These are phyloP conservation scores for Salix caprea DNA, from an alignment of 345 rosid genomes.

Conservation along the genomic window DNA sequence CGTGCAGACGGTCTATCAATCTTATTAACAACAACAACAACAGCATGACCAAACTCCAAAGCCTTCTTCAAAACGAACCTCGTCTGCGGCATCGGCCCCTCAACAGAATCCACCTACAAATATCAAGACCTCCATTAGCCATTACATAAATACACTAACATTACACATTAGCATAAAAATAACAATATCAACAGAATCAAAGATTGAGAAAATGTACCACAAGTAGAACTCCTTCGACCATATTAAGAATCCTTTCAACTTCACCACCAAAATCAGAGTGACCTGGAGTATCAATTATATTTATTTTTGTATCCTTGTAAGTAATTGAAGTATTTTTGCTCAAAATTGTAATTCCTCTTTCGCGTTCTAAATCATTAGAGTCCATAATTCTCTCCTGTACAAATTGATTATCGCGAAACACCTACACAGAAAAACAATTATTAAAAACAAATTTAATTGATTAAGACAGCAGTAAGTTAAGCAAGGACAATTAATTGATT, in stretches of 20 bases:
- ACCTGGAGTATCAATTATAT: constrained; percentile 96
- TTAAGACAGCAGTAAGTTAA: no score
- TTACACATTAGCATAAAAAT: background rate
- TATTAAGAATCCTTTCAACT: constrained; percentile 96
- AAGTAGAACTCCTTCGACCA: constrained; percentile 98
- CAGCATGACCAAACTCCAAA: constrained; percentile 89
- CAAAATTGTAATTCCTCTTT: constrained; percentile 92
- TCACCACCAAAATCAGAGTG: constrained; percentile 99
- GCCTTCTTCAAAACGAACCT: constrained; percentile 97
- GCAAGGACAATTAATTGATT: no score
- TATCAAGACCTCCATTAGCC: background rate
- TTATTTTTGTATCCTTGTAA: constrained; percentile 78
- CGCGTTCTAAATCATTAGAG: constrained; percentile 93
- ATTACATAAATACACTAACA: no score
- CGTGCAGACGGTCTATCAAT: constrained; percentile 95
- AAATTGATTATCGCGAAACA: constrained; percentile 87
- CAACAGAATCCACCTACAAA: constrained; percentile 90
- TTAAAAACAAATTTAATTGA: no score
- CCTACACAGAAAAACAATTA: constrained; percentile 40
- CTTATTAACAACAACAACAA: constrained; percentile 96
- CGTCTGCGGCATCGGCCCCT: constrained; percentile 99
- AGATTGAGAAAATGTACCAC: constrained; percentile 56
- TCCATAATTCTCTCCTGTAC: constrained; percentile 95
- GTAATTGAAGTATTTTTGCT: constrained; percentile 95
- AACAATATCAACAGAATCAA: background rate